Evolutionary conservation across 768 basidiomycete species (phyloP).

Genomic region (Serpula lacrymans): DNA sequence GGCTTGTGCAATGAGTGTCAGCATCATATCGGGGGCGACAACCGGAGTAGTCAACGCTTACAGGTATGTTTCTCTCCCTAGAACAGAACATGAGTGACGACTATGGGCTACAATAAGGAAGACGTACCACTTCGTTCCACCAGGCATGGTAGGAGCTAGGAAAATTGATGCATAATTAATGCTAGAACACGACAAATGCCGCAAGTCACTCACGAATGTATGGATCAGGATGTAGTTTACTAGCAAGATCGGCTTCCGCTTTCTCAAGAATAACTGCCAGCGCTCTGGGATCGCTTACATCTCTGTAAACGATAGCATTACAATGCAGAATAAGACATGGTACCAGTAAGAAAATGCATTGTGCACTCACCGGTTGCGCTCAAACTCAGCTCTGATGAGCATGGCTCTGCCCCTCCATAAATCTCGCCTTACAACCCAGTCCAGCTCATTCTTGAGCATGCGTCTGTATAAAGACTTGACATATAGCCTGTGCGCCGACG

Average conservation of each 20-base stretch:
- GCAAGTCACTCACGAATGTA: constrained; percentile 73
- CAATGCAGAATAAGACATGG: constrained; percentile 2
- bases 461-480: constrained; percentile 93
- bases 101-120: background rate
- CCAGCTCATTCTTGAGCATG: constrained; percentile 78
- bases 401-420: constrained; percentile 84
- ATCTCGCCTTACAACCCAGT: constrained; percentile 88
- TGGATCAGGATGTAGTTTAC: constrained; percentile 82
- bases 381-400: constrained; percentile 88
- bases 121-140: constrained; percentile 93
- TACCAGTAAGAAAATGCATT: constrained; percentile 18
- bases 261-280: constrained; percentile 73
- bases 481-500: constrained; percentile 72
- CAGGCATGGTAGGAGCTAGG: constrained; percentile 76
- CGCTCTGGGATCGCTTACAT: constrained; percentile 82
- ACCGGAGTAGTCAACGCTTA: constrained; percentile 35
- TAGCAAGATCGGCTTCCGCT: constrained; percentile 72
- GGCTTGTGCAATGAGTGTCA: constrained; percentile 40
- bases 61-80: constrained; percentile 84
- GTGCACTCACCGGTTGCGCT: constrained; percentile 71
- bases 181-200: background rate
- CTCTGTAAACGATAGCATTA: constrained; percentile 37
- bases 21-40: background rate
- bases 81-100: constrained; percentile 6
- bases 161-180: constrained; percentile 1